Base-by-base conservation (phyloP, 1,284 basidiomycete genomes). In the Cryptococcus wingfieldii region DNA sequence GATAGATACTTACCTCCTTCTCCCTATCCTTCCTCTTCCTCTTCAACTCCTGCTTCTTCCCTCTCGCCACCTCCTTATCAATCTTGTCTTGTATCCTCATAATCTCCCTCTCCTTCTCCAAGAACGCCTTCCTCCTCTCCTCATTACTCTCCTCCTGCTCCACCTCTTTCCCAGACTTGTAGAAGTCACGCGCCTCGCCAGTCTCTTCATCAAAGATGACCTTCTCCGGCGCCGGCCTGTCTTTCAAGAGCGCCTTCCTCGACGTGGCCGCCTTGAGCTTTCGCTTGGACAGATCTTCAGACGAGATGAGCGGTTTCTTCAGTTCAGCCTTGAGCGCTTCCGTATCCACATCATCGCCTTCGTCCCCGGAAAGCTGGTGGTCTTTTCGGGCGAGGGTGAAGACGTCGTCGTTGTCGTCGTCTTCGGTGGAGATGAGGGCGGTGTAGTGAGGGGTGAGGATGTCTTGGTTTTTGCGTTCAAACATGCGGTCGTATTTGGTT, bases 401-500 rank as follows among this genome's bases (percentile, higher is more conserved):
- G 69, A 98, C 95, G 58, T 96, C 94, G 64, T 86, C 86, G 5
- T 86, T 87, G 14, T 82, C 84, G 27, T 82, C 83, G 1, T 70
- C 76, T 49, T 80, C 82, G 28, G 71, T 78, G 45, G 90, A 88
- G 53, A 98, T 81, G 50, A 98, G 85, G 68, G 91, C 92, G 55
- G 81, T 83, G 78, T 97, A 98, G 74, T 97, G 94, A 61, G 87
- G 84, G 0, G 92, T 93, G 18, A 98, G 83, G 51, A 98, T 88
- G 63, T 86, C 88, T 76, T 97, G 94, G 74, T 98, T 98, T 77
- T 90, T 94, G 56, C 95, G 86, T 70, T 90, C 89, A 71, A 98
- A 98, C 91, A 98, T 97, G 51, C 92, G 85, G 75, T 98, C 96
- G 75, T 98, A 97, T 78, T 96, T 98, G 5, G 96, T 98, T 54